Conservation (phyloP, 768 basidiomycete species). For the Lenzites betulinus region DNA sequence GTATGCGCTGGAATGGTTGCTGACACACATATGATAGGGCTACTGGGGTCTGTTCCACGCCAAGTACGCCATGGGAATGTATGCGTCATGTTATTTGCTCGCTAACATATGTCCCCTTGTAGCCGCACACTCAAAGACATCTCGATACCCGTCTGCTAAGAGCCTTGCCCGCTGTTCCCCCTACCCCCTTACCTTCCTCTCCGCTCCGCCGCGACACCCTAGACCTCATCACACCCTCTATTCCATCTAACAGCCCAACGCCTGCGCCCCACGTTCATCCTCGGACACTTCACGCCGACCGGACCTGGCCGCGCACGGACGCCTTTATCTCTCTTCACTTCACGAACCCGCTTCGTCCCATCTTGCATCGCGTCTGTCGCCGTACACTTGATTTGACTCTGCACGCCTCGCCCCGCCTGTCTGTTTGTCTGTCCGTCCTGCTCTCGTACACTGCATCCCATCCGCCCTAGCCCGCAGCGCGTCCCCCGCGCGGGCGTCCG, state of each 20-base stretch:
- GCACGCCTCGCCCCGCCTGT: neutral
- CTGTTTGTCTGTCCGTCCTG: neutral
- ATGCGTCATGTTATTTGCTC: neutral
- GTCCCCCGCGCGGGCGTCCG: too few species aligned
- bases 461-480: too few species aligned
- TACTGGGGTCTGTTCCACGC: constrained; percentile 70
- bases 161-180: too few species aligned
- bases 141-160: constrained; percentile 61
- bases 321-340: neutral
- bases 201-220: constrained; percentile 3
- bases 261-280: neutral
- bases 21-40: constrained; percentile 33
- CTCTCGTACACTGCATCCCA: neutral
- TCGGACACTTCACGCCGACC: neutral
- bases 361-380: neutral
- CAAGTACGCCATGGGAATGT: constrained; percentile 41
- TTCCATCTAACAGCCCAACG: too few species aligned
- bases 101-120: constrained; percentile 24
- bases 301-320: constrained; percentile 3
- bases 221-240: neutral
- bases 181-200: neutral
- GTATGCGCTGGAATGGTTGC: neutral
- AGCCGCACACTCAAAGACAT: constrained; percentile 75
- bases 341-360: neutral
- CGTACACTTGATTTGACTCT: too few species aligned